phyloP scores from a whole-genome alignment of 2,329 filamentous ascomycete species.

The Neoarthrinium moseri region DNA sequence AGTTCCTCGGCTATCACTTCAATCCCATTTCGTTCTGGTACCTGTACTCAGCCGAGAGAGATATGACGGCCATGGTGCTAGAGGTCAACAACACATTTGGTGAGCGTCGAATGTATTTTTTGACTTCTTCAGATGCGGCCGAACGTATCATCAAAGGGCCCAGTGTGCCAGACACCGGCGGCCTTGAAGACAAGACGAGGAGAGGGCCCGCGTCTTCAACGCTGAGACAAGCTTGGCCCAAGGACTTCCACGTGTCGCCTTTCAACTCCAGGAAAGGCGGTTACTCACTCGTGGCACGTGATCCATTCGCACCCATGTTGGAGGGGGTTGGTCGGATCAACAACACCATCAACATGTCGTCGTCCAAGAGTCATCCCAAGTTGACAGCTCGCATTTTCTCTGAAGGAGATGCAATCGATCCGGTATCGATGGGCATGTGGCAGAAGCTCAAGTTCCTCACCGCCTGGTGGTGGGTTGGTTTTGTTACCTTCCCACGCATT shows the following conservation, averaged over 20 bases:
- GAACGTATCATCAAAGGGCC: slow-evolving; percentile 14
- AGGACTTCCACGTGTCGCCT: slow-evolving; percentile 75
- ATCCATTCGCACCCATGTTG: slow-evolving; percentile 42
- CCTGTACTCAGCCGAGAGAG: slow-evolving; percentile 59
- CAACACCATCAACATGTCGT: slow-evolving; percentile 59
- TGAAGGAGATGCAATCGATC: slow-evolving; percentile 47
- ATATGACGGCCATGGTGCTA: slow-evolving; percentile 63
- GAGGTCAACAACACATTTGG: slow-evolving; percentile 79
- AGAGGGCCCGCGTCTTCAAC: not conserved
- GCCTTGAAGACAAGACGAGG: slow-evolving; percentile 7
- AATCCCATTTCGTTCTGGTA: slow-evolving; percentile 82
- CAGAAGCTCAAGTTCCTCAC: slow-evolving; percentile 47
- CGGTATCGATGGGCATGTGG: slow-evolving; percentile 38
- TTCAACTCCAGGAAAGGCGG: slow-evolving; percentile 64
- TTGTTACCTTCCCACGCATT: slow-evolving; percentile 66
- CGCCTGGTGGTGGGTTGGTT: slow-evolving; percentile 66
- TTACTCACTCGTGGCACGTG: slow-evolving; percentile 49
- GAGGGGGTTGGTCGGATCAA: slow-evolving; percentile 45
- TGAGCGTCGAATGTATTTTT: slow-evolving; percentile 66
- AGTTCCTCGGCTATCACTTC: slow-evolving; percentile 68
- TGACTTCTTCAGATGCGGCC: slow-evolving; percentile 39
- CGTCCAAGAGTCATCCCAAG: slow-evolving; percentile 60
- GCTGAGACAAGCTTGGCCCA: slow-evolving; percentile 57
- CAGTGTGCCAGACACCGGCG: not conserved
- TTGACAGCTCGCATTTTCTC: slow-evolving; percentile 61